Evolutionary conservation across 2,329 filamentous ascomycete species (phyloP).

Genomic region (Talaromyces sp.): DNA sequence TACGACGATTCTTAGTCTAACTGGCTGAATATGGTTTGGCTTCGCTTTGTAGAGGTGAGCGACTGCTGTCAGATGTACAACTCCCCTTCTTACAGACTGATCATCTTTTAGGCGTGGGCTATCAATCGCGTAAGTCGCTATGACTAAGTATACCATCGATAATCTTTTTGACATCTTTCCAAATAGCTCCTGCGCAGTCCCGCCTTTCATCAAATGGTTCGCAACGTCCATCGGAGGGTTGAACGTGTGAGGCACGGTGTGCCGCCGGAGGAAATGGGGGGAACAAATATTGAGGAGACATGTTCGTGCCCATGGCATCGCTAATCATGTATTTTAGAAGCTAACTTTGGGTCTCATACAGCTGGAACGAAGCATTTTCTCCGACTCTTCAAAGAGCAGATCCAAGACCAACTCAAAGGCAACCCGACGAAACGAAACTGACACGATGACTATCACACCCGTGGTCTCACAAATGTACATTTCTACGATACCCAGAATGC

Average conservation of each 20-base stretch:
- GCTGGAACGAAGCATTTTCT: conserved; percentile 33
- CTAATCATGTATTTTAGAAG: background rate
- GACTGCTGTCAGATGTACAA: background rate
- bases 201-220: conserved; percentile 44
- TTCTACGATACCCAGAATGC: conserved; percentile 15
- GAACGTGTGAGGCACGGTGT: conserved; percentile 42
- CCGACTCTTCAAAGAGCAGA: conserved; percentile 42
- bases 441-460: background rate
- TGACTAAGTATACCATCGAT: conserved; percentile 16
- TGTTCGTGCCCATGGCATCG: conserved; percentile 23
- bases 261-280: conserved; percentile 43
- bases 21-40: conserved; percentile 22
- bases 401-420: conserved; percentile 42
- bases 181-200: conserved; percentile 42
- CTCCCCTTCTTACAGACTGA: conserved; percentile 15
- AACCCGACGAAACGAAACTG: conserved; percentile 32
- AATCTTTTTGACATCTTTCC: conserved; percentile 5
- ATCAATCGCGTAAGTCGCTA: conserved; percentile 34
- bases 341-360: conserved; percentile 18
- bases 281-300: conserved; percentile 39
- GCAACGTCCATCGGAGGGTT: conserved; percentile 41
- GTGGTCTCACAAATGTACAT: background rate
- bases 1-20: conserved; percentile 11
- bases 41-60: conserved; percentile 37
- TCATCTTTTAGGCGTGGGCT: conserved; percentile 33